phyloP scores from a whole-genome alignment of 305 asterid genomes.

The Fraxinus floribunda region DNA sequence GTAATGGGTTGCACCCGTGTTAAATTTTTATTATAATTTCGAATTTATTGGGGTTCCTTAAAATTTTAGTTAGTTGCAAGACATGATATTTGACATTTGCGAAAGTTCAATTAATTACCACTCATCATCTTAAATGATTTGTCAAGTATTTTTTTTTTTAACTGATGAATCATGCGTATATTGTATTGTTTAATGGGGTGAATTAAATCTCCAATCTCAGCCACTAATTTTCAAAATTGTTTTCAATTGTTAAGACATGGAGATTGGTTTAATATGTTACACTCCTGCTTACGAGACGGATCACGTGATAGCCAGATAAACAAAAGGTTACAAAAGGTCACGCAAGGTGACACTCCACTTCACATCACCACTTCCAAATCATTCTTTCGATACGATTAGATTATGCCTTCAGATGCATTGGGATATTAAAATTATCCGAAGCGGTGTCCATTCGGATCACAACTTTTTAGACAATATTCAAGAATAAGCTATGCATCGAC shows the following conservation, averaged over 20 bases:
- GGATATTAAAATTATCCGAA: too few species aligned
- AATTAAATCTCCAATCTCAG: not conserved
- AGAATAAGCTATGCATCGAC: not conserved
- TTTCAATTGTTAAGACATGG: too few species aligned
- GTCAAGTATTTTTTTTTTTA: not conserved
- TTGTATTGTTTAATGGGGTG: not conserved
- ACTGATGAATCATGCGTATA: not conserved
- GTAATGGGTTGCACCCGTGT: not conserved
- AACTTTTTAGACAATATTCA: not conserved
- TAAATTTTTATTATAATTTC: not conserved
- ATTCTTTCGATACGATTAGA: too few species aligned
- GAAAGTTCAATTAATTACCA: not conserved
- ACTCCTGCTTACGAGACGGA: not conserved
- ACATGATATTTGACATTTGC: not conserved
- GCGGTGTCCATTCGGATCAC: not conserved
- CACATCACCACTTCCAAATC: too few species aligned
- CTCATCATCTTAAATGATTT: not conserved
- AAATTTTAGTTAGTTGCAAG: conserved; percentile 11
- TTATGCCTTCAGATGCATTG: not conserved
- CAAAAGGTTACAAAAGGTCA: not conserved
- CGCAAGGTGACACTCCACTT: too few species aligned
- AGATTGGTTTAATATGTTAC: too few species aligned
- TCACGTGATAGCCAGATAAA: not conserved
- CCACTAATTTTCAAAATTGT: not conserved
- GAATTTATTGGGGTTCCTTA: not conserved